Evolutionary conservation across 2,329 filamentous ascomycete species (phyloP), one percentile per base, ranked within the genome.

Genomic region (Colletotrichum somersetense): DNA sequence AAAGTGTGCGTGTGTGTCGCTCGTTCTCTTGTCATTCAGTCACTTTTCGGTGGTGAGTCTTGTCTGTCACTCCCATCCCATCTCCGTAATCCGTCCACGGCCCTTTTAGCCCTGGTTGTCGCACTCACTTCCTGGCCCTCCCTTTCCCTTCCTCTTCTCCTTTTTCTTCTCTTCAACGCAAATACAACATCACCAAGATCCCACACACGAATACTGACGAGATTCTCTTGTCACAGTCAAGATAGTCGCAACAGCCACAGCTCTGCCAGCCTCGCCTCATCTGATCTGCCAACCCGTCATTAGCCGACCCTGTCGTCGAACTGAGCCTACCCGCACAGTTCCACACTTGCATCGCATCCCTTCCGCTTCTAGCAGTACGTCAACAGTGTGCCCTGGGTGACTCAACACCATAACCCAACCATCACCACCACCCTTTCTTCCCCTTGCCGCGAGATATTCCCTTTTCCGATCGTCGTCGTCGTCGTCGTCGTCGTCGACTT

Each of bases 201-300:
- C 74, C 79, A 79, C 80, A 80, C 79, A 80, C 80, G 82, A 63
- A 83, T 85, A 82, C 79, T 79, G 85, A 81, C 81, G 83, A 88
- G 87, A 88, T 84, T 87, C 85, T 85, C 82, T 83, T 85, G 87
- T 89, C 88, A 88, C 88, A 88, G 88, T 86, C 84, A 83, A 81
- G 87, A 86, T 86, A 81, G 83, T 89, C 87, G 84, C 87, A 83
- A 62, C 48, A 53, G 61, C 59, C 35, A 81, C 87, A 88, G 87
- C 85, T 80, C 79, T 83, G 84, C 83, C 82, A 81, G 78, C 77
- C 77, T 30, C 30, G 30, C 30, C 30, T 30, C 30, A 30, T 30
- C 30, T 81, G 81, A 63, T 69, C 66, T 69, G 69, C 69, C 65
- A 55, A 63, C 78, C 75, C 75, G 75, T 75, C 78, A 74, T 76